phyloP scores from a whole-genome alignment of 192 early-diverging fungal genomes.

The Backusella luteola region DNA sequence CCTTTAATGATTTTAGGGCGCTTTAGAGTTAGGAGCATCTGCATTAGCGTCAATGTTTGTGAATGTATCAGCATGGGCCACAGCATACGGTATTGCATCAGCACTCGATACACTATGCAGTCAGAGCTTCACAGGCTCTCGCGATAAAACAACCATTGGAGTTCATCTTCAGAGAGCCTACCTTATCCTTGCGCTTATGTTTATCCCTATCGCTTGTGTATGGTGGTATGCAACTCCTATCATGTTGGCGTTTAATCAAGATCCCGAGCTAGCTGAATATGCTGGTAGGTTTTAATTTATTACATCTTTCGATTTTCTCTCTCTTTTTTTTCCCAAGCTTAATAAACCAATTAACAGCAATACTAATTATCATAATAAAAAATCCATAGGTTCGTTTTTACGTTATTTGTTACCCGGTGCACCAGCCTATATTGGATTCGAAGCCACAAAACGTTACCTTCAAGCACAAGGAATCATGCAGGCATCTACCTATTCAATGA shows the following conservation, averaged over 20 bases:
- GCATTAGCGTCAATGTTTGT: conserved; percentile 75
- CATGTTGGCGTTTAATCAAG: conserved; percentile 19
- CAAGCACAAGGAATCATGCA: conserved; percentile 92
- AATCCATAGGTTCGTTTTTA: conserved; percentile 46
- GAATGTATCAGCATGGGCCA: conserved; percentile 62
- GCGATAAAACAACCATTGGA: conserved; percentile 62
- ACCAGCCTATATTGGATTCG: conserved; percentile 76
- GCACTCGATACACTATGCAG: conserved; percentile 79
- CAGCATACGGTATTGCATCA: conserved; percentile 64
- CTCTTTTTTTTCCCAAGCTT: neutral
- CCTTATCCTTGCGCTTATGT: conserved; percentile 24
- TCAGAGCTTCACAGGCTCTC: conserved; percentile 66
- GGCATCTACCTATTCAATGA: conserved; percentile 67
- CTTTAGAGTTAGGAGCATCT: conserved; percentile 64
- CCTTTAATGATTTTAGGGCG: conserved; percentile 26
- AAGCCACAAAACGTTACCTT: conserved; percentile 82
- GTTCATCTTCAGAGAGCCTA: conserved; percentile 59
- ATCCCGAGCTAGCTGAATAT: conserved; percentile 23
- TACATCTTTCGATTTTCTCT: neutral
- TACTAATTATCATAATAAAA: neutral
- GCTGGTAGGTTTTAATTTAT: conserved; percentile 15
- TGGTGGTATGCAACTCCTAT: conserved; percentile 28
- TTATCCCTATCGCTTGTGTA: conserved; percentile 26
- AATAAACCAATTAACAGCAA: neutral
- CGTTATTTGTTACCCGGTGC: conserved; percentile 66